Conservation (phyloP, 495 filamentous ascomycete genomes). For the Chaetomidium leptoderma region DNA sequence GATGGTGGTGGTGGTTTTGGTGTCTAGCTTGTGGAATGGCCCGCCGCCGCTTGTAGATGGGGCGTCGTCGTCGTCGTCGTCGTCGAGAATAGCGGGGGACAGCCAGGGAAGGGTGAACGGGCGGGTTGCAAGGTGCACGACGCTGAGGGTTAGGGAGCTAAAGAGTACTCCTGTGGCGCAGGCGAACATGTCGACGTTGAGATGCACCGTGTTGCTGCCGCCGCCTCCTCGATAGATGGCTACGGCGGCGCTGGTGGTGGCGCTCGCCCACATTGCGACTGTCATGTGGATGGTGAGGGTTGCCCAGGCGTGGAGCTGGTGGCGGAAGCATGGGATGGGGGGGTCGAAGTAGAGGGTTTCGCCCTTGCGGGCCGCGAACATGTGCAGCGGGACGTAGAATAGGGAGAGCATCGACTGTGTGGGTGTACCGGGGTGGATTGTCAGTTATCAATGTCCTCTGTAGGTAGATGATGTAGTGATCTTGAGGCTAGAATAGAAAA, state of each 20-base stretch:
- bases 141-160: neutral
- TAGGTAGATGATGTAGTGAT: neutral
- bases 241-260: conserved; percentile 12
- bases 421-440: neutral
- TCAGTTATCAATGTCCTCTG: too few species aligned
- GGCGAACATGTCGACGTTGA: conserved; percentile 18
- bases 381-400: conserved; percentile 19
- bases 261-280: conserved; percentile 6
- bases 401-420: conserved; percentile 20
- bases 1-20: neutral
- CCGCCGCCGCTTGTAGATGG: neutral
- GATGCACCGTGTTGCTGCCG: neutral
- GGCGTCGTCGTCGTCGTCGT: neutral
- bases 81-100: neutral
- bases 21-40: neutral
- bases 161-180: conserved; percentile 11
- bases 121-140: conserved; percentile 2
- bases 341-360: conserved; percentile 13
- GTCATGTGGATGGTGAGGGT: conserved; percentile 11
- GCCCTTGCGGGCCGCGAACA: conserved; percentile 10
- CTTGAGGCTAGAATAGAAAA: neutral
- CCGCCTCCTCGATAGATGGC: conserved; percentile 14
- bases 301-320: conserved; percentile 21
- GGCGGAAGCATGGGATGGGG: conserved; percentile 12
- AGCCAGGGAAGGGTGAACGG: conserved; percentile 20